A percentile compares a stretch with the other conserved stretches of the same genome.
phyloP scores from a whole-genome alignment of 208 protist genomes.

The Trichomonas tenax region DNA sequence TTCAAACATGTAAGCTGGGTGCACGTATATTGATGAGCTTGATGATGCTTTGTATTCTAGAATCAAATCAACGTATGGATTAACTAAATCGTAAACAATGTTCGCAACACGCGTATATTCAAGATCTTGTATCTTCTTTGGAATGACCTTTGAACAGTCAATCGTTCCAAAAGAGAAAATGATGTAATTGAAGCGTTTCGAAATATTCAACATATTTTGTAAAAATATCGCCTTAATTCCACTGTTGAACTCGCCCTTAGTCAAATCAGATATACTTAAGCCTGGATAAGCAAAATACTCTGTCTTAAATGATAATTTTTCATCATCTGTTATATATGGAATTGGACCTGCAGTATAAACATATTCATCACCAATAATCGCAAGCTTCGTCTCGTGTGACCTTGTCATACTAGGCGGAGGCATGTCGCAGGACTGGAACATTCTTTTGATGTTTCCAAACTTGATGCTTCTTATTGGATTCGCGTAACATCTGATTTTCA shows the following conservation, averaged over 20 bases:
- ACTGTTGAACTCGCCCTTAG: not conserved
- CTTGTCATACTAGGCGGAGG: not conserved
- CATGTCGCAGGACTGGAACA: not conserved
- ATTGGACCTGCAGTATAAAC: not conserved
- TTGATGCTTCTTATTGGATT: not conserved
- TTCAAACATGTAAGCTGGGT: not conserved
- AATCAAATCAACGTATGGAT: not conserved
- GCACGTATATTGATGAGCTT: not conserved
- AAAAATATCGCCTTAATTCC: not conserved
- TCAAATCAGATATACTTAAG: not conserved
- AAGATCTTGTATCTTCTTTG: not conserved
- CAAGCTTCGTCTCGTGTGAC: not conserved
- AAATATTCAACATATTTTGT: not conserved
- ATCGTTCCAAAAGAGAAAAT: not conserved
- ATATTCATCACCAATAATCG: not conserved
- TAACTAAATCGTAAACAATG: not conserved
- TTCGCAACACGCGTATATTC: not conserved
- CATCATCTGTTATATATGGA: not conserved
- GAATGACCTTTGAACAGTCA: not conserved
- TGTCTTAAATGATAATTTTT: not conserved
- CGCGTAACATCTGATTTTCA: not conserved
- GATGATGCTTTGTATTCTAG: not conserved
- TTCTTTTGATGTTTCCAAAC: not conserved
- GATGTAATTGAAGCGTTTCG: not conserved
- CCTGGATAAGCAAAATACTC: not conserved